Percentiles rank a stretch among this genome's conserved stretches.
These are phyloP conservation scores for Magnolia sinica DNA, from an alignment of 164 flowering plant species.

Conservation along the genomic window DNA sequence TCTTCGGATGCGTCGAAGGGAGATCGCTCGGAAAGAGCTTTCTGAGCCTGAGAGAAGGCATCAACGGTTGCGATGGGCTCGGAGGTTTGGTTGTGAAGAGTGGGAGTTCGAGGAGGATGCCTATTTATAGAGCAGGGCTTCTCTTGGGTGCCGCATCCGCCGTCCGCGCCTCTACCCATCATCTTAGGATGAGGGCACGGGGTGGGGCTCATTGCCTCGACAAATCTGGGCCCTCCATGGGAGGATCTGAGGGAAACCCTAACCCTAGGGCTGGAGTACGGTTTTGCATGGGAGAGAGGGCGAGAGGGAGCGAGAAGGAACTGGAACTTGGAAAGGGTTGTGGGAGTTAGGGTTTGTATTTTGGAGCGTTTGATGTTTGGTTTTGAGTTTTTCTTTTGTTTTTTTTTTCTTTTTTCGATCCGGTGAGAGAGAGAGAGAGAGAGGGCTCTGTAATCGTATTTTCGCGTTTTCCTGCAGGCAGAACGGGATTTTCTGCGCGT, in stretches of 20 bases:
- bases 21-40: conserved; percentile 58
- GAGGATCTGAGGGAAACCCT: conserved; percentile 23
- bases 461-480: not conserved
- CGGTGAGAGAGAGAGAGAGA: not conserved
- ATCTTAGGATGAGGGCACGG: conserved; percentile 45
- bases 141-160: conserved; percentile 52
- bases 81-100: not conserved
- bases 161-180: conserved; percentile 65
- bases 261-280: conserved; percentile 9
- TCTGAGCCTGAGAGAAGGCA: conserved; percentile 63
- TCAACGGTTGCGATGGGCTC: conserved; percentile 25
- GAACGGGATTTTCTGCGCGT: not conserved
- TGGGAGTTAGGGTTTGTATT: not conserved
- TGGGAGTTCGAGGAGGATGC: conserved; percentile 7
- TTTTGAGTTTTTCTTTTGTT: not conserved
- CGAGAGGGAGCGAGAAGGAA: not conserved
- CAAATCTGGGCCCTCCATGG: conserved; percentile 34
- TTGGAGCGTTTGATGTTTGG: not conserved
- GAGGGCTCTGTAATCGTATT: not conserved
- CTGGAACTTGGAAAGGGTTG: not conserved
- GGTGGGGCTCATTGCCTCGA: conserved; percentile 41
- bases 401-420: too few species aligned
- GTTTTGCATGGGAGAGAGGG: conserved; percentile 2
- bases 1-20: conserved; percentile 68
- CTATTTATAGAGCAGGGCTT: conserved; percentile 36